Percentiles rank a stretch among this genome's conserved stretches.
Evolutionary conservation across 148 eudicot species (phyloP).

Genomic region (Rhododendron ferrugineum): DNA sequence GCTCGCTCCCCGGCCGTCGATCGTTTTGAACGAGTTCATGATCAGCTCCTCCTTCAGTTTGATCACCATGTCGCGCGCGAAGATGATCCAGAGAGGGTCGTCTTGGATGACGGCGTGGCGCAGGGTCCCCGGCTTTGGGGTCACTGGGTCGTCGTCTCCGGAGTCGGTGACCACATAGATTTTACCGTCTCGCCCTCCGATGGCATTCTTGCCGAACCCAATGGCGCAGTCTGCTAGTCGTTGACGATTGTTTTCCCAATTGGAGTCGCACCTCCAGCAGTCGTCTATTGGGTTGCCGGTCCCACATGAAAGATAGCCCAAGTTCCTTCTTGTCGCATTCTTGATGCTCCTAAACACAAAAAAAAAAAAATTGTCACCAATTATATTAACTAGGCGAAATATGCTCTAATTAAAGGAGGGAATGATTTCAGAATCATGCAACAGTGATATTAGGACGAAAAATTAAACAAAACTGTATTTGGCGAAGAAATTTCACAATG

Average conservation of each 20-base stretch:
- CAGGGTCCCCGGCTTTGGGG: slow-evolving; percentile 66
- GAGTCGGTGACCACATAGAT: slow-evolving; percentile 65
- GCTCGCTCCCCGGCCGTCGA: slow-evolving; percentile 75
- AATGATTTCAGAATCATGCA: not conserved
- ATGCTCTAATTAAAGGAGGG: not conserved
- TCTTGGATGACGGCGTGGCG: slow-evolving; percentile 61
- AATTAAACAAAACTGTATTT: too few species aligned
- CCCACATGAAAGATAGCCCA: slow-evolving; percentile 61
- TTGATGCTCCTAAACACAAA: slow-evolving; percentile 41
- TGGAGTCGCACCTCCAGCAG: slow-evolving; percentile 76
- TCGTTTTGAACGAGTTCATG: slow-evolving; percentile 75
- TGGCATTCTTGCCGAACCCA: slow-evolving; percentile 65
- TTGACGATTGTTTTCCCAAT: slow-evolving; percentile 64
- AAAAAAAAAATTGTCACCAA: not conserved
- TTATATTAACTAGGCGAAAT: not conserved
- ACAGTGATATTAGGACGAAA: not conserved
- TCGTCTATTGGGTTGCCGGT: slow-evolving; percentile 78
- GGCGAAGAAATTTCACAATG: not conserved
- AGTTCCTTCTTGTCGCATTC: slow-evolving; percentile 58
- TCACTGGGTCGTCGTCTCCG: slow-evolving; percentile 50
- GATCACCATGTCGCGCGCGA: slow-evolving; percentile 64
- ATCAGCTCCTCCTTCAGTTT: slow-evolving; percentile 56
- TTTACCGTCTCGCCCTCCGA: slow-evolving; percentile 57
- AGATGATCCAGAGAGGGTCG: slow-evolving; percentile 69
- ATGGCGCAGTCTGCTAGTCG: slow-evolving; percentile 66